These are phyloP conservation scores for Arachis hypogaea DNA, from an alignment of 306 rosid genomes.

Conservation along the genomic window DNA sequence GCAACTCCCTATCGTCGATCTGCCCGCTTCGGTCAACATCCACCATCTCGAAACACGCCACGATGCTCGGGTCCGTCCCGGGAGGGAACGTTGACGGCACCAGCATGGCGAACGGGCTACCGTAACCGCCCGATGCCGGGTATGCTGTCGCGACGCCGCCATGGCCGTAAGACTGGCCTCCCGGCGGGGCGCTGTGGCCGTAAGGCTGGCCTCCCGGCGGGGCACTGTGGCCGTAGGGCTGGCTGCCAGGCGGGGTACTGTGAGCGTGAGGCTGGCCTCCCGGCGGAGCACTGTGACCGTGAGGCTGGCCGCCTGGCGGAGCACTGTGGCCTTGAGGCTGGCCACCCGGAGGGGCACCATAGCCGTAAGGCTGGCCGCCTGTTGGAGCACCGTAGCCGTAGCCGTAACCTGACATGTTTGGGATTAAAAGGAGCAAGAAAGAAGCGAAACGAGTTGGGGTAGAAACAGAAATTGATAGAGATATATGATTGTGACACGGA, in stretches of 20 bases:
- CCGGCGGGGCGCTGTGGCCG: constrained; percentile 48
- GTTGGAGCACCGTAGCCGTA: constrained; percentile 29
- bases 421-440: neutral
- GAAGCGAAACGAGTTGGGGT: neutral
- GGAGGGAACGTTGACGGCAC: constrained; percentile 90
- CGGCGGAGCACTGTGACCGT: neutral
- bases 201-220: neutral
- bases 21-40: constrained; percentile 93
- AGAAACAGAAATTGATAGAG: neutral
- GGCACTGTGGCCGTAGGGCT: constrained; percentile 44
- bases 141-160: constrained; percentile 41
- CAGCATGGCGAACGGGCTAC: constrained; percentile 65
- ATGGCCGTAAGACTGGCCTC: constrained; percentile 46
- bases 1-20: constrained; percentile 92
- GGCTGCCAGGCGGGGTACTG: constrained; percentile 5
- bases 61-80: constrained; percentile 80
- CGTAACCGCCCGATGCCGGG: constrained; percentile 50
- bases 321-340: constrained; percentile 44
- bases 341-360: constrained; percentile 20
- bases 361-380: neutral
- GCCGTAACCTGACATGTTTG: constrained; percentile 42
- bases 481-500: too few species aligned
- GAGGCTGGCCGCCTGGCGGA: constrained; percentile 27
- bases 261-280: neutral
- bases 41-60: constrained; percentile 85